Percentiles rank a stretch among this genome's conserved stretches.
Evolutionary conservation across 306 rosid species (phyloP).

Genomic region (Medicago arabica): DNA sequence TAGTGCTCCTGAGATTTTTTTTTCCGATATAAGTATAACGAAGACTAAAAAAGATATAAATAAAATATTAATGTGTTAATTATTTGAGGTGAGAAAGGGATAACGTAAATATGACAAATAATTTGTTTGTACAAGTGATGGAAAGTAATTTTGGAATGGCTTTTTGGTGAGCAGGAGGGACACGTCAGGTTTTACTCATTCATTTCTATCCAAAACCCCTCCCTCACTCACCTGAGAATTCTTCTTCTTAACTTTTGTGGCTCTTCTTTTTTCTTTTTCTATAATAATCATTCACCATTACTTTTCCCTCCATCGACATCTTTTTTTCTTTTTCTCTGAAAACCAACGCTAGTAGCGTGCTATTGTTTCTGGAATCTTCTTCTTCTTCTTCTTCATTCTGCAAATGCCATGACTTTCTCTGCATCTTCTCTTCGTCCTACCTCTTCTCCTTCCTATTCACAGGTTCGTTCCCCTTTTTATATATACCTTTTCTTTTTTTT

Average conservation of each 20-base stretch:
- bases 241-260: neutral
- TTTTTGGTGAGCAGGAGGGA: neutral
- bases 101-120: neutral
- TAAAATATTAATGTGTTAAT: neutral
- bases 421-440: constrained; percentile 56
- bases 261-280: neutral
- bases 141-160: neutral
- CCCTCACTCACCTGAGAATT: neutral
- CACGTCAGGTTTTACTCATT: constrained; percentile 5
- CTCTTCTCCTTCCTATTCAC: constrained; percentile 49
- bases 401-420: constrained; percentile 71
- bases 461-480: constrained; percentile 37
- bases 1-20: no score
- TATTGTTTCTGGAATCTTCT: neutral
- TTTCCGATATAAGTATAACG: no score
- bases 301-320: constrained; percentile 14
- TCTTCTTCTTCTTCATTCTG: neutral
- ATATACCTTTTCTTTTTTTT: neutral
- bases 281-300: constrained; percentile 3
- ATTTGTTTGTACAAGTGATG: neutral
- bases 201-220: neutral
- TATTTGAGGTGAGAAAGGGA: neutral
- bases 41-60: no score
- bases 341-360: neutral
- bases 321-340: neutral